Base-by-base conservation (phyloP, 2,329 filamentous ascomycete genomes). In the Aaosphaeria pasadenensis region DNA sequence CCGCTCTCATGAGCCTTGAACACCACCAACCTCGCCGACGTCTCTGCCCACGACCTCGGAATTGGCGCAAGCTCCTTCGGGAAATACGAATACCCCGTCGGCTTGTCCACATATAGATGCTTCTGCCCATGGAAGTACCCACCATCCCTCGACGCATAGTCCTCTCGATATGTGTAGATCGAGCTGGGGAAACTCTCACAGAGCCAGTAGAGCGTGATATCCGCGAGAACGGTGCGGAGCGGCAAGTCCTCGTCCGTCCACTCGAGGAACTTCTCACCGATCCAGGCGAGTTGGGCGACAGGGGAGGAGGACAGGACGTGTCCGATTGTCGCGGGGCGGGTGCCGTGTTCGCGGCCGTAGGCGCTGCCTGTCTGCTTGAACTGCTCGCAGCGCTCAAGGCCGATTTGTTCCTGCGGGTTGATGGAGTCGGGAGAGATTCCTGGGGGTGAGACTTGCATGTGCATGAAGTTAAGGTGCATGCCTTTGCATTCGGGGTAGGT, bases 241-340 rank as follows among this genome's bases (percentile, higher is more conserved):
- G 66, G 55, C 0, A 74, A 74, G 7, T 9, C n/a, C 0, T 55
- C 57, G 50, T 83, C 79, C 1, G 68, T 69, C 80, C 79, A 84
- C 5, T 74, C 74, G 0, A 80, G 62, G 47, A 79, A 78, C 58
- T 83, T 83, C 54, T 84, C 81, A 4, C 76, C 78, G 29, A 83
- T 72, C 76, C 82, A 86, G 5, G 77, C 74, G 2, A 86, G 71
- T 17, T 85, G 58, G 0, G 80, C 78, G 1, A 85, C 51, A 0
- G 83, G 83, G 32, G 71, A 82, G 4, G 77, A 69, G 3, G 74
- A 69, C 1, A 86, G 63, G 0, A 74, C 77, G 5, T 83, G 70
- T 0, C 81, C 81, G 40, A 84, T 78, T 0, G 82, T 86, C 0
- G 74, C 71, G 0, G 82, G 78, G 6, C 77, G 66, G 0, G 80